Conservation (phyloP, 208 protist species). For the Wallacemonas sp. region DNA sequence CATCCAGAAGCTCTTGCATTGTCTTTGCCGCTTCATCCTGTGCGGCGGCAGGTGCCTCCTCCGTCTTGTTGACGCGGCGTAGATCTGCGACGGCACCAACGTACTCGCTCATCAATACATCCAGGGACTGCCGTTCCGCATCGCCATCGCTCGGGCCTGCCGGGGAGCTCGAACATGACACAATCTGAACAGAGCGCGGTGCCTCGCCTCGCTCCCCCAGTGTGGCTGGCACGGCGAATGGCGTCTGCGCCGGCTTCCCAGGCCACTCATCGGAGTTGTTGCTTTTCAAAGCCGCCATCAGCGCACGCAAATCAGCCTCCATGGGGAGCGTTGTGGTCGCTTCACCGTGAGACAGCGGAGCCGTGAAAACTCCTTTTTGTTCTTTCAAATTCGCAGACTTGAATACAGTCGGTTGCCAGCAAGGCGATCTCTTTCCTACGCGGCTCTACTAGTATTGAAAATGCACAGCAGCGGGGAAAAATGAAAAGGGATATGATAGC, state of each 20-base stretch:
- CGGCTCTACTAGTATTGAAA: too few relatives aligned
- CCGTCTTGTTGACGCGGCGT: conserved; percentile 4
- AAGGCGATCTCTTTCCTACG: too few relatives aligned
- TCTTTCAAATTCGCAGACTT: too few relatives aligned
- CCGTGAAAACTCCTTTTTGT: too few relatives aligned
- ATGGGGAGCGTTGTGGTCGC: conserved; percentile 1
- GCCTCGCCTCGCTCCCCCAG: not conserved
- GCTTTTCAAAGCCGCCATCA: conserved; percentile 25
- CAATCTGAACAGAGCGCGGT: not conserved
- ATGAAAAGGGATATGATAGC: too few relatives aligned
- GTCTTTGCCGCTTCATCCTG: not conserved
- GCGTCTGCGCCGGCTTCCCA: conserved; percentile 37
- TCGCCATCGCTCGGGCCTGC: not conserved
- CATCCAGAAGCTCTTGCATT: conserved; percentile 18
- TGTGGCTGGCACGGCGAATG: not conserved
- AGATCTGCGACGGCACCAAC: conserved; percentile 24
- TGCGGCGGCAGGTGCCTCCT: not conserved
- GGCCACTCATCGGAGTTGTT: conserved; percentile 43
- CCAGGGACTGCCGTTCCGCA: conserved; percentile 14
- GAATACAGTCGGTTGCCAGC: too few relatives aligned
- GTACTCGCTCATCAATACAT: conserved; percentile 46
- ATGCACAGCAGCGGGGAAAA: too few relatives aligned
- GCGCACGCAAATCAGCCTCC: conserved; percentile 18
- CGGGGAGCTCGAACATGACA: not conserved
- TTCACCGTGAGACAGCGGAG: not conserved